A percentile compares a stretch with the other conserved stretches of the same genome.
Evolutionary conservation across 2,329 filamentous ascomycete genomes (phyloP).

Genomic region (Diaporthe vexans): DNA sequence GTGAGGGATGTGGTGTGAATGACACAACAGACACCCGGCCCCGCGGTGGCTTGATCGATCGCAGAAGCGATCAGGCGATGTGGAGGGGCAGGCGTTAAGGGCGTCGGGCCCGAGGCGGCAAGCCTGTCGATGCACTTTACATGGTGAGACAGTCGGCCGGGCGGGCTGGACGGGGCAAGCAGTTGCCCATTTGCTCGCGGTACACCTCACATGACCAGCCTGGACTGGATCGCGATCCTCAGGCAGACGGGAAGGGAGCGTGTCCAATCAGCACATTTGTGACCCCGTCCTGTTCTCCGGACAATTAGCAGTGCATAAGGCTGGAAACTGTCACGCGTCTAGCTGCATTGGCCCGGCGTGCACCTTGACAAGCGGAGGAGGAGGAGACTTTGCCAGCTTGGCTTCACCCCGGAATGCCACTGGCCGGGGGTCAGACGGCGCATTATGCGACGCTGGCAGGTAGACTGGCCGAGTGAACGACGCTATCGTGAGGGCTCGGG

Average conservation of each 20-base stretch:
- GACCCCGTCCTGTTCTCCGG: not conserved
- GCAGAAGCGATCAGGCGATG: not conserved
- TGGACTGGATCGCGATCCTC: not conserved
- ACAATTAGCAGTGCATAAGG: not conserved
- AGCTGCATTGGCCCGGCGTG: not conserved
- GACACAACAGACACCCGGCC: not conserved
- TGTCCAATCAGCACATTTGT: not conserved
- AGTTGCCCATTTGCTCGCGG: not conserved
- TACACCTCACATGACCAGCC: not conserved
- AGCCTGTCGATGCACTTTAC: not conserved
- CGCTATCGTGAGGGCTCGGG: not conserved
- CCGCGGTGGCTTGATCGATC: slow-evolving; percentile 3
- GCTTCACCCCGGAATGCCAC: not conserved
- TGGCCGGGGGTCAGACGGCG: not conserved
- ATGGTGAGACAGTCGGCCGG: slow-evolving; percentile 3
- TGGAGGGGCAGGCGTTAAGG: not conserved
- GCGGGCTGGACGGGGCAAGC: not conserved
- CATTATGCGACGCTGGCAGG: not conserved
- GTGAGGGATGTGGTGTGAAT: not conserved
- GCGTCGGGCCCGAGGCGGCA: not conserved
- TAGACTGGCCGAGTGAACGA: not conserved
- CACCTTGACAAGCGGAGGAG: not conserved
- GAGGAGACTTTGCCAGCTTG: not conserved
- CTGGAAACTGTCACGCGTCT: slow-evolving; percentile 1
- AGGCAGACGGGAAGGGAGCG: not conserved